These are phyloP conservation scores for Dacryopinax primogenitus DNA, from an alignment of 768 basidiomycete species.

Conservation along the genomic window DNA sequence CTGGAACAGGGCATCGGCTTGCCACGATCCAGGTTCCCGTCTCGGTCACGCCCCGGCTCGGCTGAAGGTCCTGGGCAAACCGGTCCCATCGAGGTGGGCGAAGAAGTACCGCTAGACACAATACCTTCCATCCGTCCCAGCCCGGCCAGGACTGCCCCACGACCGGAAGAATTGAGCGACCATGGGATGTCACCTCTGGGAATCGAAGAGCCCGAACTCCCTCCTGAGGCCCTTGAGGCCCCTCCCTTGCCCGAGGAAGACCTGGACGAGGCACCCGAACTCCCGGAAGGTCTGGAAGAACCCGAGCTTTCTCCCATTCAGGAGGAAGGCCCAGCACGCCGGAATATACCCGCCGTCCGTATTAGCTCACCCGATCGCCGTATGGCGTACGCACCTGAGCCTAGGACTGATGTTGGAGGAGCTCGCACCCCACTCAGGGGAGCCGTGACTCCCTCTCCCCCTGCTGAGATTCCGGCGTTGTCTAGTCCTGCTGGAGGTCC, in stretches of 20 bases:
- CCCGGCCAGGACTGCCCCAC: neutral
- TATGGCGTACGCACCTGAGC: too few species aligned
- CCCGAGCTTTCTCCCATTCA: too few species aligned
- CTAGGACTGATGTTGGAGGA: too few species aligned
- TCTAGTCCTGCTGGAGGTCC: too few species aligned
- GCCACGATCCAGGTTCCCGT: neutral
- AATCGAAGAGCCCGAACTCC: neutral
- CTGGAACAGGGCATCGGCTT: neutral
- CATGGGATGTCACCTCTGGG: neutral
- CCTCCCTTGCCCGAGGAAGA: neutral
- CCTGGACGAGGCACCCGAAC: too few species aligned
- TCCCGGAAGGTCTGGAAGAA: conserved; percentile 11
- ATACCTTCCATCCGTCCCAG: neutral
- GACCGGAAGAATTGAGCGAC: neutral
- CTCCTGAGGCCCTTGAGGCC: neutral
- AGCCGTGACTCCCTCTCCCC: too few species aligned
- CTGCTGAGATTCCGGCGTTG: too few species aligned
- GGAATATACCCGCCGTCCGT: too few species aligned
- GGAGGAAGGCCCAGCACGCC: too few species aligned
- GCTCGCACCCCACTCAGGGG: too few species aligned
- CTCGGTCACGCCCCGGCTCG: neutral
- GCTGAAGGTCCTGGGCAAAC: neutral
- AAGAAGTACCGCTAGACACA: neutral
- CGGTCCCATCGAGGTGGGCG: neutral
- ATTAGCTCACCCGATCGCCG: too few species aligned